Evolutionary conservation across 2,329 filamentous ascomycete genomes (phyloP).

Genomic region (Leptographium wingfieldii): DNA sequence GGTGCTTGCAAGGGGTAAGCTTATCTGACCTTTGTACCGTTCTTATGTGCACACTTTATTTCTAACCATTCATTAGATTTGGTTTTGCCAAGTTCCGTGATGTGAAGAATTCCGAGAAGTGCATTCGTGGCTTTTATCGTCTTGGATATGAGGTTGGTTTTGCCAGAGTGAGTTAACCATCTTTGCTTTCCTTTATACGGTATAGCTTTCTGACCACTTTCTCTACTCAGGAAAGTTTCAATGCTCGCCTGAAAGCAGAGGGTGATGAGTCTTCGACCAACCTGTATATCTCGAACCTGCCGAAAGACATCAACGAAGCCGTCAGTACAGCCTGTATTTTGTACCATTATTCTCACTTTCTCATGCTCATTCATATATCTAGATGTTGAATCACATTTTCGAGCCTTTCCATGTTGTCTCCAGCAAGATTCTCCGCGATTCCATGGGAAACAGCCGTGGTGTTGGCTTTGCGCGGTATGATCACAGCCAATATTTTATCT

Average conservation of each 20-base stretch:
- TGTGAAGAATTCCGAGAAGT: slow-evolving; percentile 80
- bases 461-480: slow-evolving; percentile 91
- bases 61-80: slow-evolving; percentile 47
- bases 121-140: slow-evolving; percentile 89
- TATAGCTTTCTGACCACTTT: not conserved
- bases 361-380: not conserved
- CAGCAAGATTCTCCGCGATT: slow-evolving; percentile 87
- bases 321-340: slow-evolving; percentile 34
- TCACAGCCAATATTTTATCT: not conserved
- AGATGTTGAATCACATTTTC: slow-evolving; percentile 67
- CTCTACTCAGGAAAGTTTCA: slow-evolving; percentile 74
- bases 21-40: not conserved
- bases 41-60: not conserved
- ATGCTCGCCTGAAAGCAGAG: slow-evolving; percentile 93
- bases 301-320: slow-evolving; percentile 81
- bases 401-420: slow-evolving; percentile 74
- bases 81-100: slow-evolving; percentile 94
- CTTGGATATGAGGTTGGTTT: slow-evolving; percentile 97
- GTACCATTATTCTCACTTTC: not conserved
- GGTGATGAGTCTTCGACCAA: slow-evolving; percentile 85
- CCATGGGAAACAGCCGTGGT: slow-evolving; percentile 83
- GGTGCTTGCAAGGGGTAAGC: slow-evolving; percentile 89
- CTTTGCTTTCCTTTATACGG: not conserved
- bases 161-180: slow-evolving; percentile 55
- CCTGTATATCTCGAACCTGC: slow-evolving; percentile 94